Percentiles rank a stretch among this genome's conserved stretches.
phyloP scores from a whole-genome alignment of 176 grass and related monocot genomes.

The Thalia dealbata region DNA sequence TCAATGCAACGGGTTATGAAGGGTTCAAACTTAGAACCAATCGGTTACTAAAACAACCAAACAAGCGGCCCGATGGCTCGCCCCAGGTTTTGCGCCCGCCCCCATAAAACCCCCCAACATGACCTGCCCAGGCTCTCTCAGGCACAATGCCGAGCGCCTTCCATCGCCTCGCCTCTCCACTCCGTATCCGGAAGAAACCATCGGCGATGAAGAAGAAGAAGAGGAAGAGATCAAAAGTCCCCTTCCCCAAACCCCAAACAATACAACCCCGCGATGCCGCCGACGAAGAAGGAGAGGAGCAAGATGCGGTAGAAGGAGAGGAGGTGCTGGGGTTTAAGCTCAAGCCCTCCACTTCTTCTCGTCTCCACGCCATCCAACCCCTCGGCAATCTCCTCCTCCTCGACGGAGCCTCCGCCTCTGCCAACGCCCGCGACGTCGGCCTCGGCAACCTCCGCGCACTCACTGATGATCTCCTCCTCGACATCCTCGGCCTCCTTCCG shows the following conservation, averaged over 20 bases:
- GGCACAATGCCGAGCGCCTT: constrained; percentile 14
- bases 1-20: no score
- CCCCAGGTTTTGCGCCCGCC: background rate
- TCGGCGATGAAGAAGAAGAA: background rate
- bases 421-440: constrained; percentile 60
- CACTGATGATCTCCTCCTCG: constrained; percentile 59
- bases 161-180: background rate
- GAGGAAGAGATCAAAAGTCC: background rate
- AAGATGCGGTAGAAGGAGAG: background rate
- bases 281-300: background rate
- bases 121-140: background rate
- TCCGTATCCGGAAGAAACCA: background rate
- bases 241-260: background rate
- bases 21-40: no score
- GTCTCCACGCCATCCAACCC: constrained; percentile 39
- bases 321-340: constrained; percentile 17
- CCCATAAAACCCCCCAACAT: background rate
- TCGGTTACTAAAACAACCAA: no score
- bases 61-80: background rate
- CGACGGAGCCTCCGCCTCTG: constrained; percentile 3
- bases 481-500: constrained; percentile 52
- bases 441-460: constrained; percentile 46
- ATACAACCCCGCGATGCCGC: background rate
- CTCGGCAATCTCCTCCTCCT: constrained; percentile 75
- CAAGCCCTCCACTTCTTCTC: constrained; percentile 8